Base-by-base conservation (phyloP, 2,329 filamentous ascomycete species). In the Davidsoniella eucalypti region DNA sequence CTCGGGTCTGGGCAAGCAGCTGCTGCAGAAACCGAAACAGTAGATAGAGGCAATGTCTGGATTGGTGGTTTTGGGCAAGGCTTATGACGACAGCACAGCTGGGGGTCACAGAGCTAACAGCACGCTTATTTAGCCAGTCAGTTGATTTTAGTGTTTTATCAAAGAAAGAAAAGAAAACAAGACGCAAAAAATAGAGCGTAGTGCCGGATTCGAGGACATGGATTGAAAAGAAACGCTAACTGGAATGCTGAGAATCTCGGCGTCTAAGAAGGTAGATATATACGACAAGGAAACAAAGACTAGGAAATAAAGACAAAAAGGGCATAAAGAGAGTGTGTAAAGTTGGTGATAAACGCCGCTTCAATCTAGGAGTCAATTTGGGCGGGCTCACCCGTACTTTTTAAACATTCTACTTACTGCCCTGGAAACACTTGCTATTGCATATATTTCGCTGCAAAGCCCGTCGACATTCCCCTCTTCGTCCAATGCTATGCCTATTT, bases 11-110 rank as follows among this genome's bases (percentile, higher is more conserved):
- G 18, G n/a, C 38, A n/a, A 41, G 38, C 38, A 41, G 21, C 21
- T 23, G 21, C 21, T 23, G 21, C 21, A 43, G 40, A 18, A 43
- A 21, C 18, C 40, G 23, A 18, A 43, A 43, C 18, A 43, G 18
- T 14, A 23, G 17, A n/a, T 25, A 7, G 18, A 43, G 40, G 23
- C 40, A 43, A 12, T 33, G 8, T 12, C 12, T 33, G 29, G 29
- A 33, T 33, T 9, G 29, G 12, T 33, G 29, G 4, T 33, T 9
- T 12, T 33, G 29, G 29, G 29, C 29, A 33, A 33, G 40, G 40
- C 40, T 12, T 43, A 43, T 43, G 40, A 43, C 40, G 40, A 43
- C 40, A 43, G 40, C 40, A 43, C 40, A 43, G 40, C 40, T 23
- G 40, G 40, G 18, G 40, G 17, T 43, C 40, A 43, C 14, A 21